Base-by-base conservation (phyloP, 208 protist genomes). In the Sergeia podlipaevii region DNA sequence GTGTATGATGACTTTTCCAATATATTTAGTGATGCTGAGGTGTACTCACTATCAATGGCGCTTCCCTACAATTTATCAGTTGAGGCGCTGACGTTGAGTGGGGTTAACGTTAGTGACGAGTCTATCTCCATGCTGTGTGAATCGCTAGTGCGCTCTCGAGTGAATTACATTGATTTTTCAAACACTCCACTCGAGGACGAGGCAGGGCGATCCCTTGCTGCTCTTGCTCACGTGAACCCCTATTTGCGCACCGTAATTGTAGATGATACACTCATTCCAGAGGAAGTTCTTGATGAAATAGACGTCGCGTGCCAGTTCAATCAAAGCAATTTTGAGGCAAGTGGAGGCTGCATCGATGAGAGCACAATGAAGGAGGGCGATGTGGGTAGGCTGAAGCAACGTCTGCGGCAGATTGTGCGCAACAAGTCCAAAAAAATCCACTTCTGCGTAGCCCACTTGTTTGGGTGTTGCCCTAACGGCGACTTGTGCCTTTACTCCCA, bases 261-360 rank as follows among this genome's bases (percentile, higher is more conserved):
- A 18, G 81, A 86, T 39, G 88, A 89, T 44, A 95, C 88, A 2
- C 71, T 95, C 20, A 90, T 95, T 53, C 67, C 84, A 0, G 88
- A 89, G 28, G 80, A 89, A 37, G 70, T 95, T 17, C 59, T 90
- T 13, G 88, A 95, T 48, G 88, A 95, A 58, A 95, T 95, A 52
- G 88, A 95, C 56, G 74, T 92, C 26, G 84, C 82, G 18, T 95
- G 88, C 39, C 83, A 92, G 62, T 91, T 88, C 36, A 95, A 95
- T 52, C 82, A 95, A 53, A 95, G 81, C 62, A 89, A 87, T 51
- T 91, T 77, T 58, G 88, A 95, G 49, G 76, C 56, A 18, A 91
- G 84, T 24, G 54, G 42, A 21, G 59, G 67, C 27, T n/a, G 20
- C 13, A 49, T 85, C 3, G 86, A 94, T 27, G 76, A 70, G 56